Percentiles rank a stretch among this genome's conserved stretches.
phyloP scores from a whole-genome alignment of 1,284 basidiomycete species.

The Sanghuangporus sanghuang region DNA sequence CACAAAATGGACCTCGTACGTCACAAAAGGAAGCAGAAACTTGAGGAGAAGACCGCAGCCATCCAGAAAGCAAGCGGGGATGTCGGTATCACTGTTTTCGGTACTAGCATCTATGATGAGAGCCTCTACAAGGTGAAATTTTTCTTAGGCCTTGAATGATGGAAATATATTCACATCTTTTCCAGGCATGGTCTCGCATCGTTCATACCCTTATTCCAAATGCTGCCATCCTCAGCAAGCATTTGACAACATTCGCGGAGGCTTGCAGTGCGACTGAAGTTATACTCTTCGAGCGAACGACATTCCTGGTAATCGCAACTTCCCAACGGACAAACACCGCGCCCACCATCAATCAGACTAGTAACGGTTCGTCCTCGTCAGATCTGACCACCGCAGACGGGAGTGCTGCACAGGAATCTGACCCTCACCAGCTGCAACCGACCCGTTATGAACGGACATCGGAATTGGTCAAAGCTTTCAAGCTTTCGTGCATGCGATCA shows the following conservation, averaged over 20 bases:
- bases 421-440: slow-evolving; percentile 53
- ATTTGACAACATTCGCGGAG: slow-evolving; percentile 80
- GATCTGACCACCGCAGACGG: slow-evolving; percentile 14
- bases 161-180: slow-evolving; percentile 3
- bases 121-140: slow-evolving; percentile 83
- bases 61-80: slow-evolving; percentile 61
- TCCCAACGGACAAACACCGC: slow-evolving; percentile 35
- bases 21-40: slow-evolving; percentile 50
- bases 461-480: slow-evolving; percentile 93
- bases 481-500: slow-evolving; percentile 80
- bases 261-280: slow-evolving; percentile 90
- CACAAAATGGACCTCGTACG: slow-evolving; percentile 95
- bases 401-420: slow-evolving; percentile 22
- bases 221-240: slow-evolving; percentile 79
- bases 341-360: slow-evolving; percentile 12
- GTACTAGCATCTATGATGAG: slow-evolving; percentile 98
- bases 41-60: slow-evolving; percentile 67
- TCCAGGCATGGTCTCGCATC: slow-evolving; percentile 94
- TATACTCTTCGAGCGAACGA: slow-evolving; percentile 94
- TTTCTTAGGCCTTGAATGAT: background rate
- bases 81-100: slow-evolving; percentile 64
- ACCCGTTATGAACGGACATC: slow-evolving; percentile 95
- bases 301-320: slow-evolving; percentile 93
- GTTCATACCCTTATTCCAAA: slow-evolving; percentile 97
- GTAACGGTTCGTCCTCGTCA: slow-evolving; percentile 27